phyloP scores from a whole-genome alignment of 441 rosid species.

The Melastoma candidum region DNA sequence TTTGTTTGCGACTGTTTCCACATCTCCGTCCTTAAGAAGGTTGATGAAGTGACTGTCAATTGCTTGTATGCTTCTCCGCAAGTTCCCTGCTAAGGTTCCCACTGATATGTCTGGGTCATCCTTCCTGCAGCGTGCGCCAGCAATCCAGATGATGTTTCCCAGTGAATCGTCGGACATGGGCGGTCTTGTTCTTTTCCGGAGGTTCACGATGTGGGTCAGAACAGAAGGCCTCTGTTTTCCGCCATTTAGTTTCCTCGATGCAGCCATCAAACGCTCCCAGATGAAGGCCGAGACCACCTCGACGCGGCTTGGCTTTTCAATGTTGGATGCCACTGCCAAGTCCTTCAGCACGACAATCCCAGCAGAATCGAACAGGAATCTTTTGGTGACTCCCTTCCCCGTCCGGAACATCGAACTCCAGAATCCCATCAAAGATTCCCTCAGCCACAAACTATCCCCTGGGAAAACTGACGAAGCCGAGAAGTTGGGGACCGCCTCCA shows the following conservation, averaged over 20 bases:
- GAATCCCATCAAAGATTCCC: conserved; percentile 18
- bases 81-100: conserved; percentile 18
- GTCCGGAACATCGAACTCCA: conserved; percentile 20
- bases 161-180: no score
- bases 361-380: conserved; percentile 33
- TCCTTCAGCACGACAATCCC: conserved; percentile 26
- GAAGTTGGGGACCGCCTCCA: conserved; percentile 22
- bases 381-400: conserved; percentile 26
- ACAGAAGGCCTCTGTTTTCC: no score
- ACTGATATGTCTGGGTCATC: conserved; percentile 10
- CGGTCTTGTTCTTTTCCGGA: no score
- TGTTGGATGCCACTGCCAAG: conserved; percentile 8
- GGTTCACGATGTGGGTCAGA: no score
- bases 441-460: conserved; percentile 26
- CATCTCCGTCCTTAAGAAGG: conserved; percentile 14
- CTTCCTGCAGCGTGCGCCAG: conserved; percentile 15
- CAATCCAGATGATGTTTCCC: conserved; percentile 18
- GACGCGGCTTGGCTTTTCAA: conserved; percentile 22
- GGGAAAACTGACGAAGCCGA: conserved; percentile 27
- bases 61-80: conserved; percentile 26
- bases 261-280: no score
- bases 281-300: conserved; percentile 15
- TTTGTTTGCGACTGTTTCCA: conserved; percentile 16
- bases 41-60: conserved; percentile 24
- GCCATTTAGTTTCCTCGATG: no score